phyloP scores from a whole-genome alignment of 768 basidiomycete species.

The Gloeostereum incarnatum region DNA sequence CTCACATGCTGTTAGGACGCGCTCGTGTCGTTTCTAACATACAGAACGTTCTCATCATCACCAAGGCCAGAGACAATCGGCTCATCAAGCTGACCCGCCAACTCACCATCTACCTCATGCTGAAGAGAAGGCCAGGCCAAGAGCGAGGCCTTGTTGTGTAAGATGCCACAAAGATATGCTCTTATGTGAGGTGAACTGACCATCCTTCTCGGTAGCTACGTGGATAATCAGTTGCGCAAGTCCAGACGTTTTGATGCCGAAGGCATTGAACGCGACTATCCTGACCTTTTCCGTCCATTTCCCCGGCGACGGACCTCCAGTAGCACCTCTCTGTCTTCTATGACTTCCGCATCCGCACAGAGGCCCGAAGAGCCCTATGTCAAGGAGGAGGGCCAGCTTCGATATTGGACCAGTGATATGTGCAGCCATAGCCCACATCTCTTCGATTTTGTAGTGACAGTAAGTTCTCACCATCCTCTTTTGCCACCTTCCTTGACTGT shows the following conservation, averaged over 20 bases:
- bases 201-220: slow-evolving; percentile 56
- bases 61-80: slow-evolving; percentile 95
- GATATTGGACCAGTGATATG: slow-evolving; percentile 98
- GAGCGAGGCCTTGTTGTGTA: slow-evolving; percentile 83
- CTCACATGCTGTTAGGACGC: slow-evolving; percentile 48
- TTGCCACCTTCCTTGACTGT: slow-evolving; percentile 8
- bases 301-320: slow-evolving; percentile 69
- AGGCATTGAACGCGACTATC: slow-evolving; percentile 79
- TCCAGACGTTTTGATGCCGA: slow-evolving; percentile 93
- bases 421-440: slow-evolving; percentile 84
- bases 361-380: slow-evolving; percentile 30
- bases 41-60: slow-evolving; percentile 90
- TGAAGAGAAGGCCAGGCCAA: slow-evolving; percentile 57
- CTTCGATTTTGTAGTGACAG: slow-evolving; percentile 97
- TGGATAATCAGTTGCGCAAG: slow-evolving; percentile 81
- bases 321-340: slow-evolving; percentile 48
- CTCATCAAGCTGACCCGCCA: slow-evolving; percentile 93
- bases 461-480: slow-evolving; percentile 32
- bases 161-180: slow-evolving; percentile 10
- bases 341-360: slow-evolving; percentile 33
- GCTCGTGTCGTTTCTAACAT: slow-evolving; percentile 88
- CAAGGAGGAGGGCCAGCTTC: slow-evolving; percentile 77
- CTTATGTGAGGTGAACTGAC: slow-evolving; percentile 9
- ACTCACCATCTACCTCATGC: slow-evolving; percentile 92
- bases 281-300: slow-evolving; percentile 78